Conservation (phyloP, 768 basidiomycete genomes). For the Grammothele lineata region DNA sequence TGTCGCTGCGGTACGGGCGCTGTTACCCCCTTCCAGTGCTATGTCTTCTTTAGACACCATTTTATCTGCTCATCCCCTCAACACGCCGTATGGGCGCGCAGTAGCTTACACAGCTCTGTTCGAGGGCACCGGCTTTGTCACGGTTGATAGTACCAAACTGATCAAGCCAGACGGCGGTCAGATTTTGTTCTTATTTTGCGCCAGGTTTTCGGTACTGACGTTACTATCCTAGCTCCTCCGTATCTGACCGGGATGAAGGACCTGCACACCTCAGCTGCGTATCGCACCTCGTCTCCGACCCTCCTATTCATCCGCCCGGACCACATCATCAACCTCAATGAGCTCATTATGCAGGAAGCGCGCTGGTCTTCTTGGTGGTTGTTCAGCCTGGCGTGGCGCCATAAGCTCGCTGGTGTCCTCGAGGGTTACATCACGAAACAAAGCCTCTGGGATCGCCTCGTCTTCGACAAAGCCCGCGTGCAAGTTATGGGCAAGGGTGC, state of each 20-base stretch:
- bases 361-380: conserved; percentile 41
- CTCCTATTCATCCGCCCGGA: conserved; percentile 68
- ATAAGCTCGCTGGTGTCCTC: conserved; percentile 63
- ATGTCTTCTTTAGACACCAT: conserved; percentile 73
- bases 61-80: conserved; percentile 67
- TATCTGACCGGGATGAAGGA: conserved; percentile 38
- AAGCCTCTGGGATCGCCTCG: conserved; percentile 79
- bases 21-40: conserved; percentile 70
- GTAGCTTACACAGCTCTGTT: conserved; percentile 76
- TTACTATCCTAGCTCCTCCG: conserved; percentile 1
- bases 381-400: conserved; percentile 67
- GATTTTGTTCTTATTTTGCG: neutral
- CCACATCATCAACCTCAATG: conserved; percentile 54
- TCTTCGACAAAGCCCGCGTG: conserved; percentile 66
- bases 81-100: conserved; percentile 74
- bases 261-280: conserved; percentile 40
- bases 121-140: conserved; percentile 71
- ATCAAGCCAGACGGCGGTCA: conserved; percentile 45
- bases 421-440: conserved; percentile 78
- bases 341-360: conserved; percentile 50
- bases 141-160: conserved; percentile 51
- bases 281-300: conserved; percentile 71
- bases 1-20: conserved; percentile 69
- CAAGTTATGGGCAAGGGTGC: conserved; percentile 57
- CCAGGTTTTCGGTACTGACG: neutral